These are phyloP conservation scores for Alternaria sp. DNA, from an alignment of 2,329 filamentous ascomycete genomes.

Conservation along the genomic window DNA sequence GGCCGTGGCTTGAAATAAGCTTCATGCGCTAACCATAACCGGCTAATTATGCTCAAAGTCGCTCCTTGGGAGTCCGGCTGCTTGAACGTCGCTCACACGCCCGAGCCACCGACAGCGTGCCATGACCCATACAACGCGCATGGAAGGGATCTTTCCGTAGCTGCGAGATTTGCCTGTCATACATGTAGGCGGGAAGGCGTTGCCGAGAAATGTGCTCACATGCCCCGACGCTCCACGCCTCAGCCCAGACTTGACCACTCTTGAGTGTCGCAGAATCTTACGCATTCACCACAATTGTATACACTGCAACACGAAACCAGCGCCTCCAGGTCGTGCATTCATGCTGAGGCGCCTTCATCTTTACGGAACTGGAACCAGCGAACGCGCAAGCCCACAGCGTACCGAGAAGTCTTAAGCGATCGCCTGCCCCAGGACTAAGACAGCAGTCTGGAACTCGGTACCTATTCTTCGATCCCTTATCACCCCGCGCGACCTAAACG, in stretches of 20 bases:
- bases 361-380: conserved; percentile 17
- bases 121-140: conserved; percentile 10
- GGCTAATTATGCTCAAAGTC: conserved; percentile 39
- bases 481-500: neutral
- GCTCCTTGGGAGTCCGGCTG: conserved; percentile 25
- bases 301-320: conserved; percentile 19
- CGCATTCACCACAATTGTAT: conserved; percentile 30
- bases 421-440: conserved; percentile 13
- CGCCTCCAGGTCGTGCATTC: conserved; percentile 29
- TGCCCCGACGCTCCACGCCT: conserved; percentile 37
- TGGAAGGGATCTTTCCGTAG: conserved; percentile 8
- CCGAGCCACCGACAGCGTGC: conserved; percentile 3
- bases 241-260: conserved; percentile 37
- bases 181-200: neutral
- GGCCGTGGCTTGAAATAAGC: conserved; percentile 22
- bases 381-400: conserved; percentile 19
- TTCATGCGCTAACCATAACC: conserved; percentile 24
- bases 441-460: conserved; percentile 42
- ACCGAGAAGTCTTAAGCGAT: conserved; percentile 27
- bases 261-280: conserved; percentile 42
- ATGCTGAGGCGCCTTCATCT: conserved; percentile 25
- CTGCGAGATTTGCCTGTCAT: conserved; percentile 1
- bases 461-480: conserved; percentile 11
- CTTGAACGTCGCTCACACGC: conserved; percentile 15
- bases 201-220: conserved; percentile 9